Evolutionary conservation across 805 yeast species (phyloP).

Genomic region (Sungouiella thailandica): DNA sequence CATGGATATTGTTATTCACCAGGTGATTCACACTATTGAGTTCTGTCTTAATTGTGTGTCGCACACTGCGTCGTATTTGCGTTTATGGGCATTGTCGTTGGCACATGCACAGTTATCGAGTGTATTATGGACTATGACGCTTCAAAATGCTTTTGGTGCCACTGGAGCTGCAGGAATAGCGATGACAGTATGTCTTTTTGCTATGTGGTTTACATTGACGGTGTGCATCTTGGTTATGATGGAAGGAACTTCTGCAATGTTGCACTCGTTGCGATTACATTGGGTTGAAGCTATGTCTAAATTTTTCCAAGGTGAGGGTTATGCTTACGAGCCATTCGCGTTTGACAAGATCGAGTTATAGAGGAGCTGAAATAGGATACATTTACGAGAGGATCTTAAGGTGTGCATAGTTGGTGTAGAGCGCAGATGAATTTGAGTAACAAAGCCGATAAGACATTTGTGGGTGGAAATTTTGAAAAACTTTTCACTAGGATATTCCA

Average conservation of each 20-base stretch:
- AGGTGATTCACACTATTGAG: conserved; percentile 76
- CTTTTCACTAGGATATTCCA: too few species aligned
- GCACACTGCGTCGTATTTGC: conserved; percentile 72
- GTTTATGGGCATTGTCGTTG: conserved; percentile 74
- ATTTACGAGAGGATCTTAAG: too few species aligned
- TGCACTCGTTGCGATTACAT: conserved; percentile 70
- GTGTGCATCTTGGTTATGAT: conserved; percentile 65
- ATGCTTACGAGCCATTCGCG: conserved; percentile 59
- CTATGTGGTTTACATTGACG: conserved; percentile 71
- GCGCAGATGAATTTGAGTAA: too few species aligned
- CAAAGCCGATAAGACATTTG: too few species aligned
- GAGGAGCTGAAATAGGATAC: too few species aligned
- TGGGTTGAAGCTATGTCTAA: conserved; percentile 85
- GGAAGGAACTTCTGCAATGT: conserved; percentile 87
- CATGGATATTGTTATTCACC: conserved; percentile 73
- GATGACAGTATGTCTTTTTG: conserved; percentile 58
- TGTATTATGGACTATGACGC: conserved; percentile 75
- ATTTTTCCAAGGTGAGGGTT: conserved; percentile 74
- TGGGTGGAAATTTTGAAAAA: too few species aligned
- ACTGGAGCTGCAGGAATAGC: conserved; percentile 52
- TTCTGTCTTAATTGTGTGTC: conserved; percentile 76
- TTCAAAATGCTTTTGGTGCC: conserved; percentile 54
- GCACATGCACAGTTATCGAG: conserved; percentile 77
- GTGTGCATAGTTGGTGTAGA: too few species aligned
- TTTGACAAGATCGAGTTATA: conserved; percentile 26